These are phyloP conservation scores for Zelonia costaricensis DNA, from an alignment of 208 protist genomes.

Conservation along the genomic window DNA sequence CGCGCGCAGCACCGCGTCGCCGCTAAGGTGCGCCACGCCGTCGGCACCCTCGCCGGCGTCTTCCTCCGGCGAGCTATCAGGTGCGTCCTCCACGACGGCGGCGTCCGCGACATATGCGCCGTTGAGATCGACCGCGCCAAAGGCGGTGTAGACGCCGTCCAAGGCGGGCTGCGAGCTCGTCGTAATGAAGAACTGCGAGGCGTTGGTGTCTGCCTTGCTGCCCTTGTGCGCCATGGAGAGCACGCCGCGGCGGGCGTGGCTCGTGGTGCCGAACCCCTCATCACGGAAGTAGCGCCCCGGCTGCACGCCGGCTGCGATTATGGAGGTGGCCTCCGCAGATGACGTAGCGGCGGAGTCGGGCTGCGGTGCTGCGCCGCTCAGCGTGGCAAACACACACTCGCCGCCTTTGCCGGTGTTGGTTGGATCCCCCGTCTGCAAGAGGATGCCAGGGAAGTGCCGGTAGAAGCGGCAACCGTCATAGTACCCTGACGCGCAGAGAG, in stretches of 20 bases:
- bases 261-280: conserved; percentile 93
- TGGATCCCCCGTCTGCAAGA: conserved; percentile 93
- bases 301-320: conserved; percentile 12
- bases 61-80: neutral
- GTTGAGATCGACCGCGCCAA: conserved; percentile 86
- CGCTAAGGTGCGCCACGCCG: conserved; percentile 21
- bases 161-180: conserved; percentile 56
- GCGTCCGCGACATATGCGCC: conserved; percentile 20
- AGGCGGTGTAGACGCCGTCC: conserved; percentile 94
- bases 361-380: no score
- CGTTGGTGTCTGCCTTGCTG: conserved; percentile 83
- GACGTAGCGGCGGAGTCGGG: no score
- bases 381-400: conserved; percentile 88
- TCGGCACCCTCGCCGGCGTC: neutral
- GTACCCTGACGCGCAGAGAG: conserved; percentile 92
- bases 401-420: conserved; percentile 95
- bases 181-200: conserved; percentile 91
- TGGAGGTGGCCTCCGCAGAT: neutral
- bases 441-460: conserved; percentile 90
- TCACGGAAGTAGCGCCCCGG: conserved; percentile 70
- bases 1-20: conserved; percentile 54
- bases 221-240: conserved; percentile 96
- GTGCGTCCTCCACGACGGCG: conserved; percentile 2
- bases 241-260: conserved; percentile 79
- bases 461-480: conserved; percentile 96